Evolutionary conservation across 1,284 basidiomycete species (phyloP), one percentile per base, ranked within the genome.

Genomic region (Irpex lacteus): DNA sequence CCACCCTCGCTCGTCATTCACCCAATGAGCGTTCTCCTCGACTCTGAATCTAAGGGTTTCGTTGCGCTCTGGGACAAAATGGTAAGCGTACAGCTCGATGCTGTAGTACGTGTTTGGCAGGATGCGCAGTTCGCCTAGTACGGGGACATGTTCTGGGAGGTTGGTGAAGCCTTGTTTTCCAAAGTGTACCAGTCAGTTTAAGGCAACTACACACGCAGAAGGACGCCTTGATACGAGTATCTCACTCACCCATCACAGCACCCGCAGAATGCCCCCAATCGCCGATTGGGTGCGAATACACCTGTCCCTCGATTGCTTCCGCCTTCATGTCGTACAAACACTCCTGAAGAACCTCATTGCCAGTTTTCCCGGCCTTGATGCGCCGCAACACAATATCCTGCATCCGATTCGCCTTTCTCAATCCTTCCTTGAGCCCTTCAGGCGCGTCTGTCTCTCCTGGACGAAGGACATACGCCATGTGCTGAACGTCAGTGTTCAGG

Each of bases 251-350:
- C 58, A 84, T 81, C 13, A 84, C 79, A 59, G 81, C 79, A 4
- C 83, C 83, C 15, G 83, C 80, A 44, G 79, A 78, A 72, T 86
- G 83, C n/a, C 82, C 83, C 77, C 79, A 84, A 65, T 84, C 84
- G n/a, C 81, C 83, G 54, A 85, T 84, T 1, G 83, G 82, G 72
- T 85, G 83, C 18, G 75, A 82, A 67, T 81, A 86, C 15, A 85
- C 78, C 66, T 81, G 78, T 0, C 84, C 83, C 47, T 81, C 71
- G 59, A 85, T 80, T 3, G 74, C 78, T 65, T 82, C 80, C 7
- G 64, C 60, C 62, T 76, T 73, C 81, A 85, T 83, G 62, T 79
- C 74, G 18, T 71, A 71, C 56, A 81, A 72, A 60, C 76, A 78
- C 54, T 71, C 73, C 37, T 67, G 70, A 50, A 86, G 74, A 8